Percentiles rank a stretch among this genome's conserved stretches.
Conservation (phyloP, 1,284 basidiomycete species). For the Nidula niveotomentosa region DNA sequence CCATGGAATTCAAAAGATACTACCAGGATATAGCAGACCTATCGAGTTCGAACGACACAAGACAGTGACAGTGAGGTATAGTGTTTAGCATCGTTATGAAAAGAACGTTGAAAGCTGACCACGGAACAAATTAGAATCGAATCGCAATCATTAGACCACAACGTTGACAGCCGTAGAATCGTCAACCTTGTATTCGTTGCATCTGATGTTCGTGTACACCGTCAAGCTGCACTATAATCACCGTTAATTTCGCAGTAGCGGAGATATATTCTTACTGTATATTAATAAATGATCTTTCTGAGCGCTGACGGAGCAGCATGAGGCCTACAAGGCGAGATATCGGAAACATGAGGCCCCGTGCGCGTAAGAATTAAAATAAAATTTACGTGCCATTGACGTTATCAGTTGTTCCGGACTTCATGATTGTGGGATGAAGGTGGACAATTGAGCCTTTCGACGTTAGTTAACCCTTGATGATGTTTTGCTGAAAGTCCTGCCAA, state of each 20-base stretch:
- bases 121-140: conserved; percentile 36
- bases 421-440: no score
- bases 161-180: conserved; percentile 46
- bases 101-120: background rate
- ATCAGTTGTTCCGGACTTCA: no score
- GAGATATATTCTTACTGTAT: no score
- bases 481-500: no score
- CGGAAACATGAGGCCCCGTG: no score
- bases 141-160: conserved; percentile 35
- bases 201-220: conserved; percentile 33
- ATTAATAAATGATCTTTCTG: no score
- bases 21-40: conserved; percentile 30
- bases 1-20: conserved; percentile 41
- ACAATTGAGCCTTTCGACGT: background rate
- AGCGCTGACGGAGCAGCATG: no score
- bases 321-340: no score
- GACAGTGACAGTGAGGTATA: conserved; percentile 50
- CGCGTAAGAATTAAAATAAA: no score
- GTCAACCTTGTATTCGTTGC: conserved; percentile 48
- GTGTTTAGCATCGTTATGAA: conserved; percentile 5
- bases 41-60: conserved; percentile 49
- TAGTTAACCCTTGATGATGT: background rate
- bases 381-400: no score
- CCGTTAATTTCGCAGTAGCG: background rate
- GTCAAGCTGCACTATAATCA: conserved; percentile 21